phyloP scores from a whole-genome alignment of 1,284 basidiomycete species.

The Albatrellus sp. region DNA sequence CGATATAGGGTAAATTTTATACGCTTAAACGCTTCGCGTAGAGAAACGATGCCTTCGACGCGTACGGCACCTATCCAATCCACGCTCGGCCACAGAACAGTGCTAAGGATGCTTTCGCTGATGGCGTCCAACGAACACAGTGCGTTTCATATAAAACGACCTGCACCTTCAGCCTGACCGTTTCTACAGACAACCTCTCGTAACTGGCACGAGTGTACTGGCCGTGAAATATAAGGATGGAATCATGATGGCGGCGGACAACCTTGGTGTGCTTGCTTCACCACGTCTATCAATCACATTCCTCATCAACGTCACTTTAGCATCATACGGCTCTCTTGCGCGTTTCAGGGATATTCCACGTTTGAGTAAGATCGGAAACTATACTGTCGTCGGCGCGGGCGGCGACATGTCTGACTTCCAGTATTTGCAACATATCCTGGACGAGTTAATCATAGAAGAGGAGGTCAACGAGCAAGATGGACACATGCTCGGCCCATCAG shows the following conservation, averaged over 20 bases:
- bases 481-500: slow-evolving; percentile 75
- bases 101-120: slow-evolving; percentile 43
- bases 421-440: slow-evolving; percentile 73
- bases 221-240: slow-evolving; percentile 93
- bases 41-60: slow-evolving; percentile 64
- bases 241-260: slow-evolving; percentile 99
- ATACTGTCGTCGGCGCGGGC: slow-evolving; percentile 84
- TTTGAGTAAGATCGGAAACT: slow-evolving; percentile 72
- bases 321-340: slow-evolving; percentile 94
- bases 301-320: slow-evolving; percentile 25
- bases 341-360: slow-evolving; percentile 94
- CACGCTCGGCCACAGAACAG: slow-evolving; percentile 42
- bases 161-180: not conserved
- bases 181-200: slow-evolving; percentile 71
- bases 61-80: slow-evolving; percentile 64
- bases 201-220: slow-evolving; percentile 93
- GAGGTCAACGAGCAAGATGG: slow-evolving; percentile 79
- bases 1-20: not conserved
- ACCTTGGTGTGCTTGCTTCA: slow-evolving; percentile 52
- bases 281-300: slow-evolving; percentile 3
- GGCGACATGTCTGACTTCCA: slow-evolving; percentile 99
- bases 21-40: slow-evolving; percentile 16
- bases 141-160: slow-evolving; percentile 22
- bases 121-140: slow-evolving; percentile 68
- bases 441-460: slow-evolving; percentile 53